Conservation (phyloP, 2,329 filamentous ascomycete species). For the Dryadomyces sulphureus region DNA sequence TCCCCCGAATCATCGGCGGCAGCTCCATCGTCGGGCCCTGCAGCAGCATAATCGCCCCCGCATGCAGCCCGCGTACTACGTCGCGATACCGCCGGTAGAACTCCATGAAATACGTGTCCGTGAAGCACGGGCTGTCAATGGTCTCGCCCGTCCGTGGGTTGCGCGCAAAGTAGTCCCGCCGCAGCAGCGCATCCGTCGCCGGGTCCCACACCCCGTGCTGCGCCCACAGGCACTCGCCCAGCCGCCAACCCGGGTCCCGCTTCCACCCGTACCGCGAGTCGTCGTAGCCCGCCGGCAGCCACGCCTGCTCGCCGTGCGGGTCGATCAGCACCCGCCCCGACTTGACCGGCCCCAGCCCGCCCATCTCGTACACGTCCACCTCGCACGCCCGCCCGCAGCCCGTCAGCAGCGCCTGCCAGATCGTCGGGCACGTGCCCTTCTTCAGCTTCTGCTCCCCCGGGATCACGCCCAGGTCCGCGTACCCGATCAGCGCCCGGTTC, state of each 20-base stretch:
- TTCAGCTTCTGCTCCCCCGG: conserved; percentile 81
- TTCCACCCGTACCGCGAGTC: conserved; percentile 85
- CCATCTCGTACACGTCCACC: conserved; percentile 86
- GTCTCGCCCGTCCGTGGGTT: conserved; percentile 58
- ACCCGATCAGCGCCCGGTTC: conserved; percentile 73
- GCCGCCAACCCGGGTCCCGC: conserved; percentile 72
- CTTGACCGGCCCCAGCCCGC: conserved; percentile 81
- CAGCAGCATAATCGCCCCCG: conserved; percentile 73
- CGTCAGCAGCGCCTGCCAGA: conserved; percentile 84
- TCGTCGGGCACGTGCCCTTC: conserved; percentile 83
- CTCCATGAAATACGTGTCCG: conserved; percentile 81
- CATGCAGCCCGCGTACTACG: conserved; percentile 60
- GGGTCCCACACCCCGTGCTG: conserved; percentile 95
- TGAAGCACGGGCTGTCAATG: conserved; percentile 74
- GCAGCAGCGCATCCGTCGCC: conserved; percentile 56
- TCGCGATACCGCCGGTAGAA: conserved; percentile 66
- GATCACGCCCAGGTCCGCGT: conserved; percentile 65
- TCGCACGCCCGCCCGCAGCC: conserved; percentile 87
- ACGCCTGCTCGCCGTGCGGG: conserved; percentile 70
- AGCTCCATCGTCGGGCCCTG: conserved; percentile 88
- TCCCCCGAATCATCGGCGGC: conserved; percentile 76
- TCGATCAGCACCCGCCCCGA: conserved; percentile 72
- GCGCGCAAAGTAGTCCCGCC: conserved; percentile 77
- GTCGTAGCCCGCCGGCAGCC: conserved; percentile 71
- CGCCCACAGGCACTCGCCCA: conserved; percentile 94